A percentile compares a stretch with the other conserved stretches of the same genome.
phyloP scores from a whole-genome alignment of 2,329 filamentous ascomycete genomes.

The Trichoderma cornu-damae region DNA sequence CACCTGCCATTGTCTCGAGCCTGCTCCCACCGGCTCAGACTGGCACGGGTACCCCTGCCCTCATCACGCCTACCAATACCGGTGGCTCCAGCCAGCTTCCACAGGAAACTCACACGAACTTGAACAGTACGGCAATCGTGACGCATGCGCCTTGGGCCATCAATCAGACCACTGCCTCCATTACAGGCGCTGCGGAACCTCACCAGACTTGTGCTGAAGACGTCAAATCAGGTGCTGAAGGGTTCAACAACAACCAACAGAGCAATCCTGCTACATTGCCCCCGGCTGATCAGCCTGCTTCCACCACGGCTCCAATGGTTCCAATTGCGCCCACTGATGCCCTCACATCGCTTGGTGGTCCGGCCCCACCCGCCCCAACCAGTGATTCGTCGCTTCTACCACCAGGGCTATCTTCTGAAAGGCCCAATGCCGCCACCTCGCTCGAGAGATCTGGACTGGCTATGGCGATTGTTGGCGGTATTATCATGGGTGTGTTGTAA shows the following conservation, averaged over 20 bases:
- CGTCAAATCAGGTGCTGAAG: background rate
- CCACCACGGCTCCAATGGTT: background rate
- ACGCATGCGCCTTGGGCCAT: background rate
- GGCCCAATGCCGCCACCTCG: conserved; percentile 26
- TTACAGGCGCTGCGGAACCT: background rate
- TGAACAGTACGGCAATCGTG: conserved; percentile 38
- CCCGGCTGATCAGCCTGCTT: background rate
- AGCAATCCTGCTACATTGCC: background rate
- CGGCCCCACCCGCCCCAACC: background rate
- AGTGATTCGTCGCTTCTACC: background rate
- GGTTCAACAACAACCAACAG: background rate
- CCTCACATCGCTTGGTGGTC: background rate
- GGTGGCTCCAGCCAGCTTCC: conserved; percentile 31
- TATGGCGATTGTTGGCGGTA: conserved; percentile 27
- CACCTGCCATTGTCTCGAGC: conserved; percentile 30
- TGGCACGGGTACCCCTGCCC: conserved; percentile 21
- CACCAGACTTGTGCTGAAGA: background rate
- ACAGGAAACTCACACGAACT: conserved; percentile 36
- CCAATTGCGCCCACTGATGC: background rate
- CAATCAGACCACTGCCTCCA: background rate
- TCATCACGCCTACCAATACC: conserved; percentile 31
- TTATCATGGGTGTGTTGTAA: conserved; percentile 29
- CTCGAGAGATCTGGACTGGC: conserved; percentile 27
- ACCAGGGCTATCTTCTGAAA: conserved; percentile 16
- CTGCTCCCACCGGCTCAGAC: conserved; percentile 32